Evolutionary conservation across 208 protist species (phyloP), one percentile per base, ranked within the genome.

Genomic region (Phytomonas francai): DNA sequence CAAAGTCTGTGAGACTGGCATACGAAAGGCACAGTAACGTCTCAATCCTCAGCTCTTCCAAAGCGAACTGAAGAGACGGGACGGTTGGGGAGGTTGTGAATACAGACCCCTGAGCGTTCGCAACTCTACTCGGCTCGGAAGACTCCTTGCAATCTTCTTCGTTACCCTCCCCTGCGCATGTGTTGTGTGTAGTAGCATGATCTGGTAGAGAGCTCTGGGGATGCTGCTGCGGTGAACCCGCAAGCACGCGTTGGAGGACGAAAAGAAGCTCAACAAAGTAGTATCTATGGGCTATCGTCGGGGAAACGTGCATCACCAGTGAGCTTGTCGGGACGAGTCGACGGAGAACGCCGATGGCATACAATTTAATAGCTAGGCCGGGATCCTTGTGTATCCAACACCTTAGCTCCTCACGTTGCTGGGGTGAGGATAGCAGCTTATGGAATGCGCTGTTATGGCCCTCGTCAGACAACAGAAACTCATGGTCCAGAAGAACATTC

Each of bases 31-130:
- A 78, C n/a, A 91, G 71, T 33, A 85, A 70, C 25, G 63, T 76
- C 6, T 94, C 85, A 3, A 88, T 45, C 34, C 73, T 79, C 57
- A 94, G 72, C 66, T 92, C 88, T 65, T 79, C 65, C 70, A 94
- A 70, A 11, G 81, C 84, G 3, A 61, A 61, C 29, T 71, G 76
- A 49, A 88, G 68, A 14, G 65, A 63, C 16, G 56, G 42, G 22
- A 71, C 67, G 6, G 67, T 61, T 0, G 22, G 60, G 34, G 34
- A 39, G 34, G 6, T 39, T 9, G 9, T 39, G 34, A 39, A 9
- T 9, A 39, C 34, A 39, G 34, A 39, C 34, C 34, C 34, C 34
- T 39, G 34, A 9, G 34, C 34, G 3, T 39, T 9, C 9, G 34
- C 34, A 3, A 9, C 34, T 12, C 30, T 4, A 42, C 31, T 19